Percentiles rank a stretch among this genome's conserved stretches.
Evolutionary conservation across 352 stramenopile species (phyloP).

Genomic region (Phytophthora gonapodyides): DNA sequence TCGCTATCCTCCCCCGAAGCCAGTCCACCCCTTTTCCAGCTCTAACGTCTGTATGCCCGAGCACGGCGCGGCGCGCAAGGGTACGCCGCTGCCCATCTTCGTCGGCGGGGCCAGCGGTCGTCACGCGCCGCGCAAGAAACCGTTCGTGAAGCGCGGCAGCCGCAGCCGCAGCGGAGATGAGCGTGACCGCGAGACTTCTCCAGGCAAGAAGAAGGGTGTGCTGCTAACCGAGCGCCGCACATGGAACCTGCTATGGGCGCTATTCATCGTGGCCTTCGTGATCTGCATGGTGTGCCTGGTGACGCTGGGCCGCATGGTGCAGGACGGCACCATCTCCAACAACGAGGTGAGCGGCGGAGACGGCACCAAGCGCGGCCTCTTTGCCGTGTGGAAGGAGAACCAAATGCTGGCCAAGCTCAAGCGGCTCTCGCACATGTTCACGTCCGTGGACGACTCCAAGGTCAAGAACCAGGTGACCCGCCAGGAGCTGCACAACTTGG

Average conservation of each 20-base stretch:
- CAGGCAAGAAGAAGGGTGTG: constrained; percentile 15
- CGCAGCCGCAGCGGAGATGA: constrained; percentile 37
- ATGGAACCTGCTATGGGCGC: constrained; percentile 51
- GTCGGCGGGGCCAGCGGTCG: constrained; percentile 29
- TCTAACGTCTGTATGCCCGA: constrained; percentile 28
- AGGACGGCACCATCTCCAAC: constrained; percentile 49
- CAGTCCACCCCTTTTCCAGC: neutral
- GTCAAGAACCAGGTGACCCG: constrained; percentile 26
- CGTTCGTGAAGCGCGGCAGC: constrained; percentile 34
- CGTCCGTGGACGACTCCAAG: constrained; percentile 30
- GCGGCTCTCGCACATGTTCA: constrained; percentile 45
- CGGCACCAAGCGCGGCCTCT: constrained; percentile 31
- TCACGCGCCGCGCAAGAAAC: constrained; percentile 41
- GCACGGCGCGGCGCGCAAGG: constrained; percentile 37
- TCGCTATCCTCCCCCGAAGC: constrained; percentile 14
- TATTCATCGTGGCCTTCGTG: constrained; percentile 52
- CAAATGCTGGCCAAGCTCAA: constrained; percentile 54
- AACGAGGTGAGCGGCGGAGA: constrained; percentile 43
- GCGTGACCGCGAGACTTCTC: constrained; percentile 11
- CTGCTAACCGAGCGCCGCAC: constrained; percentile 30
- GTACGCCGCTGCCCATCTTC: constrained; percentile 46
- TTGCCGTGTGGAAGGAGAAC: constrained; percentile 42
- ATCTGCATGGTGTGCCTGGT: constrained; percentile 60
- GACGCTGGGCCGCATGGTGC: constrained; percentile 52
- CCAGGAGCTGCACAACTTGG: constrained; percentile 37